These are phyloP conservation scores for Calocybe cyanea DNA, from an alignment of 768 basidiomycete species.

Conservation along the genomic window DNA sequence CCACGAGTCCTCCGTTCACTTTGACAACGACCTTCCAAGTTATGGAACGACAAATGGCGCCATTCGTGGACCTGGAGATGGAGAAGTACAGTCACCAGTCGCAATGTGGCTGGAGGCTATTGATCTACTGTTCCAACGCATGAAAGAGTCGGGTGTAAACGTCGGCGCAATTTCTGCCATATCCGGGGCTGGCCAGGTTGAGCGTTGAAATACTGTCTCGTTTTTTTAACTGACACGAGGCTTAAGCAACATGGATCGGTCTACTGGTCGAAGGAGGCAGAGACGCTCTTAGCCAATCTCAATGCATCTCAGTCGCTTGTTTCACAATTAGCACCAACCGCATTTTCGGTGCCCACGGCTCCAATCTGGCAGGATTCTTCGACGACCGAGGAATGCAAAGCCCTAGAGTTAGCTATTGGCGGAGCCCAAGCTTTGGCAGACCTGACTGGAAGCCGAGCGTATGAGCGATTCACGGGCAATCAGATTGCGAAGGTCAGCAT, in stretches of 20 bases:
- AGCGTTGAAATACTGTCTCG: too few relatives aligned
- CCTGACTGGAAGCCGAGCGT: conserved; percentile 77
- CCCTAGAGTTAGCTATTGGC: conserved; percentile 63
- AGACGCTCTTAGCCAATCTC: conserved; percentile 47
- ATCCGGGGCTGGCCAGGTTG: conserved; percentile 79
- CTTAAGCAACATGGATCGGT: conserved; percentile 85
- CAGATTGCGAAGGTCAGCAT: conserved; percentile 70
- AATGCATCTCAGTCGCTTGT: conserved; percentile 47
- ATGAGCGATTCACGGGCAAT: conserved; percentile 84
- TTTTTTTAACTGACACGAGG: not conserved
- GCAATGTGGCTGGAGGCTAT: conserved; percentile 84
- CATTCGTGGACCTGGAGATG: conserved; percentile 56
- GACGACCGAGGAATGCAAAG: conserved; percentile 68
- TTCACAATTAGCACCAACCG: conserved; percentile 56
- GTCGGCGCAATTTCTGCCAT: conserved; percentile 57
- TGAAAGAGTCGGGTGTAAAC: conserved; percentile 57
- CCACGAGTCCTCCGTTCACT: conserved; percentile 71
- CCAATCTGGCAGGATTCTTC: conserved; percentile 95
- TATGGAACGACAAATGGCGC: conserved; percentile 68
- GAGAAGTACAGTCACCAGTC: conserved; percentile 78
- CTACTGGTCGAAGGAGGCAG: conserved; percentile 67
- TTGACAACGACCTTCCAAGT: conserved; percentile 73
- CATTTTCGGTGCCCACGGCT: conserved; percentile 64
- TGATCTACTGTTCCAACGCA: conserved; percentile 66
- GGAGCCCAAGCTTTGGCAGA: conserved; percentile 70